A percentile compares a stretch with the other conserved stretches of the same genome.
Conservation (phyloP, 2,329 filamentous ascomycete genomes). For the Neoarthrinium moseri region DNA sequence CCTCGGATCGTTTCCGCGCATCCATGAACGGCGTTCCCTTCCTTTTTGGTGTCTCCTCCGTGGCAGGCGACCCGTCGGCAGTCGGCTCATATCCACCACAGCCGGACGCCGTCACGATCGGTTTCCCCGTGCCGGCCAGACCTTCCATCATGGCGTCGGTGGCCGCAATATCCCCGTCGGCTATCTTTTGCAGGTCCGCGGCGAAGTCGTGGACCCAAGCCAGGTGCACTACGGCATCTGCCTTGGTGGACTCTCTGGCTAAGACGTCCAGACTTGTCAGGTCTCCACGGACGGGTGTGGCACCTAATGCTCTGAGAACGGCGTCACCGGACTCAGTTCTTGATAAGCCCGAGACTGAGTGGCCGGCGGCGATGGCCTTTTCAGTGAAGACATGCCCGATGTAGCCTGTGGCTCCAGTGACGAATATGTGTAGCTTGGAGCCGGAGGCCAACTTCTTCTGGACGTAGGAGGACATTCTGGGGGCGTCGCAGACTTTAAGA, state of each 20-base stretch:
- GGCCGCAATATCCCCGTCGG: slow-evolving; percentile 31
- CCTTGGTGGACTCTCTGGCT: slow-evolving; percentile 31
- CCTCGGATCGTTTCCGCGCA: slow-evolving; percentile 25
- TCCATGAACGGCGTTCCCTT: neutral
- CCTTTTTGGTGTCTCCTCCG: slow-evolving; percentile 20
- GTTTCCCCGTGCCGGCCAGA: slow-evolving; percentile 31
- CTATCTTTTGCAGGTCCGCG: slow-evolving; percentile 21
- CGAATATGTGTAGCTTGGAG: slow-evolving; percentile 28
- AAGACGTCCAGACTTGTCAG: slow-evolving; percentile 37
- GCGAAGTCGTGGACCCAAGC: slow-evolving; percentile 27
- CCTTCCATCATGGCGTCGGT: slow-evolving; percentile 35
- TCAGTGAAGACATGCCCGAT: slow-evolving; percentile 34
- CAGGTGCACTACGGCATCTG: slow-evolving; percentile 43
- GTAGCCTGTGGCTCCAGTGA: slow-evolving; percentile 40
- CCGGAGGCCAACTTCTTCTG: neutral
- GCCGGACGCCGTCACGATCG: slow-evolving; percentile 34
- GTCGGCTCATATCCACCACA: slow-evolving; percentile 27
- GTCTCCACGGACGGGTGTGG: slow-evolving; percentile 36
- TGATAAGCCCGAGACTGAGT: slow-evolving; percentile 39
- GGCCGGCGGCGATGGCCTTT: slow-evolving; percentile 34
- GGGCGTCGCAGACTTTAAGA: no score
- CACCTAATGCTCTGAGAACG: slow-evolving; percentile 36
- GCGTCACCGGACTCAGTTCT: slow-evolving; percentile 32
- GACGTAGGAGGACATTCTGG: slow-evolving; percentile 3
- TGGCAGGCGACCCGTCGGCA: slow-evolving; percentile 17